These are phyloP conservation scores for Chenopodium album DNA, from an alignment of 148 eudicot genomes.

Conservation along the genomic window DNA sequence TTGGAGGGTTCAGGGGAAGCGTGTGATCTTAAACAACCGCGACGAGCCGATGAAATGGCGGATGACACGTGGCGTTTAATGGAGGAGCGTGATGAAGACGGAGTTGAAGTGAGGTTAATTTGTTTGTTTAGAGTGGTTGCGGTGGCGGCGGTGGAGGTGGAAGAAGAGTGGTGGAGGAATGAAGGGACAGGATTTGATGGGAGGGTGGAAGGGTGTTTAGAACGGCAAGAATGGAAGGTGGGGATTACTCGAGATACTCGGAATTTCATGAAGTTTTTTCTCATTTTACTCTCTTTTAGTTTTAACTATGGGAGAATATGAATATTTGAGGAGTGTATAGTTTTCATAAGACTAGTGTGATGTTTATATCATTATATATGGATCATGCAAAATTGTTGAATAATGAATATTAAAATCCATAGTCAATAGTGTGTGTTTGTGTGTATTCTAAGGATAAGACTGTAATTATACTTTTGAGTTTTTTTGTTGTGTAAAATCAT, in stretches of 20 bases:
- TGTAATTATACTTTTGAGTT: background rate
- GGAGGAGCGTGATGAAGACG: slow-evolving; percentile 30
- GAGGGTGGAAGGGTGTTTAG: slow-evolving; percentile 61
- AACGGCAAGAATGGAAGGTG: slow-evolving; percentile 69
- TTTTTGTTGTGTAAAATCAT: too few species aligned
- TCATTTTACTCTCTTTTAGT: slow-evolving; percentile 29
- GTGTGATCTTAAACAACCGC: slow-evolving; percentile 26
- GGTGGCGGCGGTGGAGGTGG: slow-evolving; percentile 11
- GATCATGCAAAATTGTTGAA: background rate
- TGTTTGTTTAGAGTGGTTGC: background rate
- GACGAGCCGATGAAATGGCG: slow-evolving; percentile 32
- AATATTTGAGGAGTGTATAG: background rate
- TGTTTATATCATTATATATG: background rate
- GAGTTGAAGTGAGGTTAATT: slow-evolving; percentile 3
- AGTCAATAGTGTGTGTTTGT: background rate
- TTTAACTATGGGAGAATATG: too few species aligned
- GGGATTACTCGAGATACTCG: slow-evolving; percentile 44
- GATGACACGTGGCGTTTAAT: slow-evolving; percentile 48
- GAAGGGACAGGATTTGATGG: slow-evolving; percentile 62
- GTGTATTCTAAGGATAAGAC: background rate
- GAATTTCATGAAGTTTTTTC: slow-evolving; percentile 56
- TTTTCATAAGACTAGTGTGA: background rate
- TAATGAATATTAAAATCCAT: background rate
- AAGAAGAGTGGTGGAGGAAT: slow-evolving; percentile 27
- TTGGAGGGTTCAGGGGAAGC: slow-evolving; percentile 25